Evolutionary conservation across 495 filamentous ascomycete species (phyloP), one percentile per base, ranked within the genome.

Genomic region (Wilcoxina mikolae): DNA sequence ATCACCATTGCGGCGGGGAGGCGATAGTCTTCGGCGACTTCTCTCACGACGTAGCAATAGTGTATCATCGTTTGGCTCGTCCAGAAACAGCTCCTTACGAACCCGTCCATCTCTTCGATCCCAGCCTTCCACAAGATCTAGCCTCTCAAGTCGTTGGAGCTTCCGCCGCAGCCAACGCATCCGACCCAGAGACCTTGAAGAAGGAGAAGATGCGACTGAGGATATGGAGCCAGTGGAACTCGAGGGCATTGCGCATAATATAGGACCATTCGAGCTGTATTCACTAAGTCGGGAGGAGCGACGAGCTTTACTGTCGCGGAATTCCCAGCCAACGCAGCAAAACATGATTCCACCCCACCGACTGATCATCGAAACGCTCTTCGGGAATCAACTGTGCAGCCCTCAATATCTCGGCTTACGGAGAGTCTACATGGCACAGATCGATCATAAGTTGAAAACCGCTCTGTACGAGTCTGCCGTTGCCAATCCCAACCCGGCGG

Each of bases 341-440:
- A 24, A 18, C 10, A 46, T 11, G 43, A 46, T 46, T 3, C n/a
- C n/a, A n/a, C n/a, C n/a, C n/a, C n/a, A n/a, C n/a, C n/a, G n/a
- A n/a, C n/a, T n/a, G n/a, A n/a, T n/a, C n/a, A n/a, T 46, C n/a
- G 11, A 46, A 24, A 3, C n/a, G 2, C 47, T 50, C 1, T 50
- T 26, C 15, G 47, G 47, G 15, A 1, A 2, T 3, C 22, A 2
- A 4, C 27, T 50, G 20, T 50, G 47, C 22, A 29, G 15, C 29
- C 47, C 47, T 3, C 47, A 50, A 17, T 50, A 50, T 10, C 47
- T 18, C 12, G 47, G 2, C 3, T 31, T 50, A n/a, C 15, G 53
- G 7, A 48, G 31, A n/a, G 39, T 33, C 18, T 55, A 55, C 4
- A 47, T 55, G 41, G 26, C 39, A 33, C 53, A 55, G 18, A 3